Base-by-base conservation (phyloP, 768 basidiomycete species). In the Amanita pseudoporphyria region DNA sequence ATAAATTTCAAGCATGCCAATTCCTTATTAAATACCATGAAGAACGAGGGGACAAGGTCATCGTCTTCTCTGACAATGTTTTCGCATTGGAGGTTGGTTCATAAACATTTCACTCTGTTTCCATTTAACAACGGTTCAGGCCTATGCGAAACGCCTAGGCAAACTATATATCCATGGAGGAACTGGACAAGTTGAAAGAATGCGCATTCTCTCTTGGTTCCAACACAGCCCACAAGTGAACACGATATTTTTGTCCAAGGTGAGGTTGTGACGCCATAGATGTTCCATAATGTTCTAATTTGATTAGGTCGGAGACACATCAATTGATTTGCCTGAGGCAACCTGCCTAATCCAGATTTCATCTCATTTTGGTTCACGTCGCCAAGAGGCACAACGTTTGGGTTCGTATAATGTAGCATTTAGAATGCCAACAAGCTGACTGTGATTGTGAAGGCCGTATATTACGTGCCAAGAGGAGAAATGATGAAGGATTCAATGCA, bases 271-370 rank as follows among this genome's bases (percentile, higher is more conserved):
- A 45, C 28, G 49, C 16, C 26, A 31, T 16, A 45, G 51, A 19
- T 30, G 19, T 31, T 41, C 35, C 14, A 45, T 14, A 30, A 3
- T 45, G 14, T 31, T 19, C 24, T 38, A 22, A 31, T 45, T n/a
- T 40, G 44, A 28, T 33, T 39, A 91, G 87, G 92, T 97, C 60
- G 95, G 95, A 60, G 95, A 98, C 66, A 98, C 95, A 39, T 96
- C 93, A 44, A 99, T 99, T 64, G 95, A 99, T 74, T 70, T 99
- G 50, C 96, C 96, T 32, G 96, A 98, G 71, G 96, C 96, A 37
- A 99, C 96, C 6, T 98, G 96, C 69, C 79, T 99, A 56, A 99
- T 99, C 59, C 96, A 98, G 71, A 98, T 99, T 55, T 97, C 93
- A 19, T 97, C 95, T 6, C 96, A 99, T 67, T 99, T 98, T 64